A percentile compares a stretch with the other conserved stretches of the same genome.
phyloP scores from a whole-genome alignment of 179 eudicot genomes.

The Monotropa hypopitys region DNA sequence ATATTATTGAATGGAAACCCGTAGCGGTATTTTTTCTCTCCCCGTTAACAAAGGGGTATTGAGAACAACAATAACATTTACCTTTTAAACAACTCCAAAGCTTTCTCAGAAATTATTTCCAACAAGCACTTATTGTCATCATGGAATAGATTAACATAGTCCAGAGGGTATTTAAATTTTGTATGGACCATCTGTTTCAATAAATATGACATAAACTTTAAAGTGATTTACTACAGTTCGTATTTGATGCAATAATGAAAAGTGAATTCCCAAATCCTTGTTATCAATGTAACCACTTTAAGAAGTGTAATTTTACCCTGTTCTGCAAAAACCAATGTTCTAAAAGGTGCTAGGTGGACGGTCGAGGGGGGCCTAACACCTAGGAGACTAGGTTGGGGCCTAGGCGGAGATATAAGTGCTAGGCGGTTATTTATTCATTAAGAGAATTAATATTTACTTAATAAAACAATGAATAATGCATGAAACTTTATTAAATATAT shows the following conservation, averaged over 20 bases:
- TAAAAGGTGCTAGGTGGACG: too few species aligned
- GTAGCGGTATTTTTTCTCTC: too few species aligned
- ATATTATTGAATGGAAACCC: too few species aligned
- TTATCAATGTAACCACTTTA: neutral
- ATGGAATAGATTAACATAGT: neutral
- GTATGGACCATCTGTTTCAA: neutral
- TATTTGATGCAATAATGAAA: neutral
- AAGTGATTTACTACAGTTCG: neutral
- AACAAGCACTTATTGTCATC: neutral
- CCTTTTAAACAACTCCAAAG: neutral
- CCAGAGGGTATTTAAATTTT: neutral
- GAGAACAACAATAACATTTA: neutral
- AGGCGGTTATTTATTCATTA: too few species aligned
- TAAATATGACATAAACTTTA: neutral
- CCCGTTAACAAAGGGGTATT: too few species aligned
- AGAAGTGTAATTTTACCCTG: neutral
- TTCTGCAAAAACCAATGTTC: neutral
- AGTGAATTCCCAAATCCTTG: neutral
- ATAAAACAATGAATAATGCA: too few species aligned
- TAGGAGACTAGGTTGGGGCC: too few species aligned
- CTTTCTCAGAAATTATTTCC: neutral
- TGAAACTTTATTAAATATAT: too few species aligned
- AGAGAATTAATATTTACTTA: too few species aligned
- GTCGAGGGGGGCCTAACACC: too few species aligned
- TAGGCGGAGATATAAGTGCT: too few species aligned